A percentile compares a stretch with the other conserved stretches of the same genome.
Evolutionary conservation across 768 basidiomycete species (phyloP).

Genomic region (Pleurotus eryngii): DNA sequence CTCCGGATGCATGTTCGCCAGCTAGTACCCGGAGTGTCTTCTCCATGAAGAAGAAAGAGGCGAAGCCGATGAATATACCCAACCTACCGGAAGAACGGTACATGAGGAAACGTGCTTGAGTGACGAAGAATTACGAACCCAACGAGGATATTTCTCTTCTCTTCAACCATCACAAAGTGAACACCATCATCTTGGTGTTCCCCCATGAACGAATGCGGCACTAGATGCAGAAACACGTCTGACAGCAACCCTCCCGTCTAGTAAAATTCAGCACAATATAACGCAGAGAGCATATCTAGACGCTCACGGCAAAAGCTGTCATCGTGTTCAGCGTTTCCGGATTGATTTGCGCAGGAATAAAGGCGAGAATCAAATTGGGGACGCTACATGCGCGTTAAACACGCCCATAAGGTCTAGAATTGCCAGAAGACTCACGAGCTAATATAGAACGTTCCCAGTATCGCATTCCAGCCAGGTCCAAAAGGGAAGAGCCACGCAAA

Average conservation of each 20-base stretch:
- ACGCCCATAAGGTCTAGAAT: constrained; percentile 6
- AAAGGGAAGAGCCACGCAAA: constrained; percentile 87
- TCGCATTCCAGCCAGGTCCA: constrained; percentile 84
- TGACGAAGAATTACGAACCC: constrained; percentile 48
- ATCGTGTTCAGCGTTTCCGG: constrained; percentile 85
- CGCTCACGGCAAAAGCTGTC: constrained; percentile 86
- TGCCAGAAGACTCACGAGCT: constrained; percentile 68
- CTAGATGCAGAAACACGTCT: constrained; percentile 88
- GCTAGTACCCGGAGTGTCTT: constrained; percentile 83
- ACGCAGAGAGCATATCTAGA: constrained; percentile 9
- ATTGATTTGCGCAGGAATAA: constrained; percentile 88
- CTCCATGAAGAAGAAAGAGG: constrained; percentile 91
- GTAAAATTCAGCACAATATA: background rate
- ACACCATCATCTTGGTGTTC: constrained; percentile 73
- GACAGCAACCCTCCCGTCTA: constrained; percentile 89
- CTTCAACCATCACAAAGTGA: constrained; percentile 81
- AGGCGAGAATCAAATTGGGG: constrained; percentile 92
- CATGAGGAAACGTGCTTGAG: background rate
- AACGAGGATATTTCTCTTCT: constrained; percentile 86
- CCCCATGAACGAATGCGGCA: constrained; percentile 91
- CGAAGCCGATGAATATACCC: constrained; percentile 83
- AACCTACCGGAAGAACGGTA: constrained; percentile 31
- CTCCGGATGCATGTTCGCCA: constrained; percentile 49
- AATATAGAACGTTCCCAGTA: constrained; percentile 93
- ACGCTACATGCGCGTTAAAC: constrained; percentile 45